Base-by-base conservation (phyloP, 176 grass and related monocot species). In the Triticum turgidum region DNA sequence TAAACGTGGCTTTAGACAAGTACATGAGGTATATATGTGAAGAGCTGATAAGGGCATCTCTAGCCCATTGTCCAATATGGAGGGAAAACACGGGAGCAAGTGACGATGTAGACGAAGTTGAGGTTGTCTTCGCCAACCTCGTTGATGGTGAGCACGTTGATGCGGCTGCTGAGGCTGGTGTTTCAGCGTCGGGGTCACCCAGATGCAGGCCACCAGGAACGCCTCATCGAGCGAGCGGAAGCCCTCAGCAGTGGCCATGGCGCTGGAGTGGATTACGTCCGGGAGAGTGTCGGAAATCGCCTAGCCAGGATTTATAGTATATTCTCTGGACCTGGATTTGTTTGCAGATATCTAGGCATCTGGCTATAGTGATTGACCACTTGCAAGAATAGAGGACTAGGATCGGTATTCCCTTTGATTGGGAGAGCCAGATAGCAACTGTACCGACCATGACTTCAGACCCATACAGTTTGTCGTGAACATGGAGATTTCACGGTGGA, bases 51-150 rank as follows among this genome's bases (percentile, higher is more conserved):
- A 11, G 41, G 41, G 41, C 41, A 11, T 42, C 41, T 42, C 41
- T 42, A 42, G 41, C 41, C 41, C 41, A 41, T 11, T 0, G 41
- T 3, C 41, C 41, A 42, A 42, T 42, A 42, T 42, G 41, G 41
- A 42, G 41, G 41, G 41, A 42, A 42, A 42, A 11, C 10, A 42
- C 9, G 41, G 41, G 41, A 2, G 41, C 41, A 42, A 42, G 62
- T 27, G 84, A 98, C 88, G 89, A 94, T 94, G 88, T 88, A 98
- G 84, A 98, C 96, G 88, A 98, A 95, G 86, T 98, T 98, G 91
- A 98, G 96, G 84, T 98, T 98, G 51, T 91, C 96, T 63, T 95
- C 90, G 56, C 96, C 93, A 86, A 98, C 93, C 89, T 95, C 96
- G 64, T 87, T 91, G 74, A 98, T 75, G 38, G 64, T 47, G 79